Percentiles rank a stretch among this genome's conserved stretches.
Conservation (phyloP, 2,329 filamentous ascomycete species). For the Pyrenophora seminiperda region DNA sequence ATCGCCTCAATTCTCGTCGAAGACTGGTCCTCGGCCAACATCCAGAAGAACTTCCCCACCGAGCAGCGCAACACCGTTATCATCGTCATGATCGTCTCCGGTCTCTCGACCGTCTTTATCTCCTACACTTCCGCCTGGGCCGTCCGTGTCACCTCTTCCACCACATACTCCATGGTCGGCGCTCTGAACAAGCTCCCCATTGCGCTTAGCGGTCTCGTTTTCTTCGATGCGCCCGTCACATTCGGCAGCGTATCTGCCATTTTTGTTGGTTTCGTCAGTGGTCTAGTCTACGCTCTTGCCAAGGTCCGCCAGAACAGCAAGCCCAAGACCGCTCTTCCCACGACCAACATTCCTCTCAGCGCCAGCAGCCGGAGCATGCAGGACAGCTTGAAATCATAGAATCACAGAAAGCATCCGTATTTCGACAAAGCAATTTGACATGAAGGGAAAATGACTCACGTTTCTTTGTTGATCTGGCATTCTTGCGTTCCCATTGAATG, state of each 20-base stretch:
- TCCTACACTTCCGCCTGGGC: constrained; percentile 99
- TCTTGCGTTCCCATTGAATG: constrained; percentile 28
- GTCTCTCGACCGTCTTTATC: constrained; percentile 92
- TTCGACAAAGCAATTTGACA: constrained; percentile 14
- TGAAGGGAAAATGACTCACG: constrained; percentile 19
- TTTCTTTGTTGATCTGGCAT: constrained; percentile 16
- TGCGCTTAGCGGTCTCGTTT: constrained; percentile 86
- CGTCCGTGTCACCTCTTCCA: constrained; percentile 94
- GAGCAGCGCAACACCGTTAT: constrained; percentile 79
- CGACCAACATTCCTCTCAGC: constrained; percentile 73
- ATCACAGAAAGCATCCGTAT: neutral
- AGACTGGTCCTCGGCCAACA: constrained; percentile 88
- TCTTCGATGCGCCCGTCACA: constrained; percentile 94
- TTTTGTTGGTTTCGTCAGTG: constrained; percentile 85
- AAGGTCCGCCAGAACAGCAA: constrained; percentile 79
- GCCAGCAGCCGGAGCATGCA: constrained; percentile 90
- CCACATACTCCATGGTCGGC: constrained; percentile 98
- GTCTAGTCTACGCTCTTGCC: constrained; percentile 85
- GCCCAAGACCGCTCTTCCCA: constrained; percentile 70
- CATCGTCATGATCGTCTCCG: constrained; percentile 90
- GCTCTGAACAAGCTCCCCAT: constrained; percentile 98
- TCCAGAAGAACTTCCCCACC: constrained; percentile 85
- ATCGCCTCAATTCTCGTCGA: constrained; percentile 81
- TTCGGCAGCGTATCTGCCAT: constrained; percentile 92
- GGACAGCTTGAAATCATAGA: constrained; percentile 71